These are phyloP conservation scores for Calonectria pauciramosa DNA, from an alignment of 2,329 filamentous ascomycete genomes.

Conservation along the genomic window DNA sequence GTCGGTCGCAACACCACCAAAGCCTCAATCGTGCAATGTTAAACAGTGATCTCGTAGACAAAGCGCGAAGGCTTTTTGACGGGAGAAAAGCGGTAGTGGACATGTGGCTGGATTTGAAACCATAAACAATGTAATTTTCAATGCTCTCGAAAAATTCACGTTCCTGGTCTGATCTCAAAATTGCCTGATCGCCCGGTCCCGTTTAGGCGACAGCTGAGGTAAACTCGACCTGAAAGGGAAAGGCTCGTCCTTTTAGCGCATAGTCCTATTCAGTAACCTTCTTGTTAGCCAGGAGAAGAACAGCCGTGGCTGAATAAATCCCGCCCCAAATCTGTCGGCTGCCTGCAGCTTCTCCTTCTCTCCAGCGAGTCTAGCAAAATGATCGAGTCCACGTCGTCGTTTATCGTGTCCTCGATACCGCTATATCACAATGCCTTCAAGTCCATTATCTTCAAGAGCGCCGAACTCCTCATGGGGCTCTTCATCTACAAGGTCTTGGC, in stretches of 20 bases:
- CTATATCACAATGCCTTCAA: conserved; percentile 1
- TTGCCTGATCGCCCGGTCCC: not conserved
- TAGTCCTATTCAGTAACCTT: not conserved
- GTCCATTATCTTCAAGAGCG: not conserved
- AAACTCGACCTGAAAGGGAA: not conserved
- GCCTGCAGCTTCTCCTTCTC: not conserved
- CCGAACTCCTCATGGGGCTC: not conserved
- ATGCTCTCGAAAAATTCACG: not conserved
- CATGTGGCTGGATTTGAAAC: not conserved
- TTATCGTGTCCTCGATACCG: not conserved
- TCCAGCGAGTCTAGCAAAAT: not conserved
- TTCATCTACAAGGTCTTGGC: conserved; percentile 3
- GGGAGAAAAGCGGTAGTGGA: not conserved
- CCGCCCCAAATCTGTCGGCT: not conserved
- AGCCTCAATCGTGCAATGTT: not conserved
- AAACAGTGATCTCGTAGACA: not conserved
- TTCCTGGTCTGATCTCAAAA: not conserved
- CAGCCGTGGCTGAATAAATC: not conserved
- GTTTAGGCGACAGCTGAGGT: not conserved
- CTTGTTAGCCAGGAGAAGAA: not conserved
- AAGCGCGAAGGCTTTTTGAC: not conserved
- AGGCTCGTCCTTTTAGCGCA: not conserved
- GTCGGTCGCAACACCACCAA: not conserved
- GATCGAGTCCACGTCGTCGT: not conserved
- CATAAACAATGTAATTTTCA: not conserved